These are phyloP conservation scores for Russula emetica DNA, from an alignment of 768 basidiomycete genomes.

Conservation along the genomic window DNA sequence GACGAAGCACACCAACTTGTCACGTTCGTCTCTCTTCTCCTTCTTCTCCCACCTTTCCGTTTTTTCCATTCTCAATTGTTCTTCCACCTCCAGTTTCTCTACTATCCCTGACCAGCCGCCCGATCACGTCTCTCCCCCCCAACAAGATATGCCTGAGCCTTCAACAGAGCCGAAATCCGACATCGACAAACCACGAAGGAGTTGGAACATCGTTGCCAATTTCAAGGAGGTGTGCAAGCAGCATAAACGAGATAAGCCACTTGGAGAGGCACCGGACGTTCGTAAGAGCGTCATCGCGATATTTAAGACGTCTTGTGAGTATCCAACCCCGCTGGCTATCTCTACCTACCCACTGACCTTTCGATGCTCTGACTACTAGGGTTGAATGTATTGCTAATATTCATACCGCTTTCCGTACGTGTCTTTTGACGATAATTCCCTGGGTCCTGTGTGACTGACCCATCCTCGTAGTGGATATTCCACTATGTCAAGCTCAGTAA, in stretches of 20 bases:
- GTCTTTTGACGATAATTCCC: not conserved
- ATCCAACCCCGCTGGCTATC: not conserved
- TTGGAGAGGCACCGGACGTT: constrained; percentile 46
- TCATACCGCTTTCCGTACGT: constrained; percentile 65
- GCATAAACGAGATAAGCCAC: constrained; percentile 25
- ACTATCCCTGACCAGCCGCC: not conserved
- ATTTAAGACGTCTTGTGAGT: constrained; percentile 53
- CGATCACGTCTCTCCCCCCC: no score
- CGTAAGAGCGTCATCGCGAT: constrained; percentile 51
- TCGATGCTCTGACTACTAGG: constrained; percentile 38
- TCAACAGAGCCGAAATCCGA: not conserved
- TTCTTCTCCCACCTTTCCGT: not conserved
- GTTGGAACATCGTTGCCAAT: not conserved
- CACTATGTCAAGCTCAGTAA: constrained; percentile 53
- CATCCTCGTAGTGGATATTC: constrained; percentile 59
- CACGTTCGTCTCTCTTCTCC: constrained; percentile 2
- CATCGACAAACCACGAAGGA: not conserved
- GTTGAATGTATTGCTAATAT: constrained; percentile 66
- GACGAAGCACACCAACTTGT: constrained; percentile 5
- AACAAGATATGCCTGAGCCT: not conserved
- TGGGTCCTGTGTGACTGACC: constrained; percentile 6
- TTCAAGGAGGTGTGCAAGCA: not conserved
- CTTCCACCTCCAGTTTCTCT: not conserved
- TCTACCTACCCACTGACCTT: not conserved
- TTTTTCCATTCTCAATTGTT: no score